Base-by-base conservation (phyloP, 805 yeast species). In the Suhomyces sp. region DNA sequence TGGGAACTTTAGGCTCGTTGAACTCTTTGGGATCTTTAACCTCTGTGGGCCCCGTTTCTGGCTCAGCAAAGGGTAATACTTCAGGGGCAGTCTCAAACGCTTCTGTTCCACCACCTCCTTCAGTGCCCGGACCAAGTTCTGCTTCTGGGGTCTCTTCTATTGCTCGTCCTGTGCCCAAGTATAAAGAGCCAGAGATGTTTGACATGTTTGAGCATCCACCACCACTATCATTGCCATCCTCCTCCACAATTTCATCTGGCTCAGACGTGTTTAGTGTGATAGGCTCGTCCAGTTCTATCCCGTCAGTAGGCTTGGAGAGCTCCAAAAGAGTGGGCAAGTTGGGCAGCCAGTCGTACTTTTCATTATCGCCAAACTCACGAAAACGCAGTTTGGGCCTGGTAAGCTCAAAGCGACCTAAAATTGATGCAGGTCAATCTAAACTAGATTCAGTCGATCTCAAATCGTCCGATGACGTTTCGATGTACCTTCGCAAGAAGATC, bases 251-350 rank as follows among this genome's bases (percentile, higher is more conserved):
- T 7, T 42, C 38, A n/a, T 44, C 51, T 12, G 53, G 52, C 6
- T 54, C 54, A 41, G 57, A 55, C 17, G 55, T 52, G 19, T 55
- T 55, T 41, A 49, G 49, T 36, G 33, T 52, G 40, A 49, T 49
- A 23, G 54, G 51, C 19, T 46, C 52, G 12, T 31, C 55, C 7
- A 38, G 9, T 1, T 44, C 51, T 27, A 40, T 50, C 31, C 22
- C 49, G 8, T 36, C 54, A 7, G 46, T 47, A 17, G 42, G 40
- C 6, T 7, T 47, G 40, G 47, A 49, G 9, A 47, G 45, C 15
- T 29, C 33, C 33, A 29, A 29, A 46, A 51, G 12, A 52, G 54
- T 10, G n/a, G 33, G n/a, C 13, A 48, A 46, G 22, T n/a, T 24
- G 9, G 24, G 41, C 15, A 12, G 22, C 19, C 49, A 33, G 19